Base-by-base conservation (phyloP, 495 filamentous ascomycete genomes). In the Trypethelium eluteriae region DNA sequence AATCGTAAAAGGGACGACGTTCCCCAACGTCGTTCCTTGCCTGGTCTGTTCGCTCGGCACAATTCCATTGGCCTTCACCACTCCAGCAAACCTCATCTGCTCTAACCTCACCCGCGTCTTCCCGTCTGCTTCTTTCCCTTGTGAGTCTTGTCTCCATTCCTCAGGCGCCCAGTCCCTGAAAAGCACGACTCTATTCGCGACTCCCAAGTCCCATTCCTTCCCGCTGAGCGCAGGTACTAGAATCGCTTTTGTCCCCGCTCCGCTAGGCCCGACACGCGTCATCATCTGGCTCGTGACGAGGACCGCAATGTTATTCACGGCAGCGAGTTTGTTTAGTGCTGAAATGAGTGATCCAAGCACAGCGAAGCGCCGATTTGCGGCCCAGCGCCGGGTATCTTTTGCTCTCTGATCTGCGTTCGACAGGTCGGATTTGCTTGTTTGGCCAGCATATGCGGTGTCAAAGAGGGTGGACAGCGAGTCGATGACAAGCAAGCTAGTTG, bases 391-490 rank as follows among this genome's bases (percentile, higher is more conserved):
- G 76, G 77, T 38, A 70, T 75, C 74, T 78, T 79, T 78, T 73
- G 73, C 77, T 69, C 68, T 76, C 62, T 76, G 39, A 16, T 69
- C 66, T 53, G 68, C 77, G 50, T 67, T 64, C 9, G 65, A 35
- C 11, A 63, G 53, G 12, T 67, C 68, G 70, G 57, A 68, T 64
- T 69, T 9, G 44, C 81, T 80, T 3, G 76, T 71, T 18, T 77
- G 74, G 62, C 80, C 79, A 9, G 86, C 88, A 64, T 92, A 92
- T 49, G 91, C 88, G 62, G 86, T 81, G 64, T 87, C 85, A 68
- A 94, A 80, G n/a, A 89, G 78, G 14, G 84, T 85, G 9, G 91
- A 90, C 18, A 94, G 75, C 0, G 87, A 86, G 73, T 94, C 90
- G 70, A 96, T 78, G 10, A 95, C 81, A n/a, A 96, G 70, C 1